Conservation (phyloP, 2,329 filamentous ascomycete genomes). For the Thermothelomyces thermophilus region DNA sequence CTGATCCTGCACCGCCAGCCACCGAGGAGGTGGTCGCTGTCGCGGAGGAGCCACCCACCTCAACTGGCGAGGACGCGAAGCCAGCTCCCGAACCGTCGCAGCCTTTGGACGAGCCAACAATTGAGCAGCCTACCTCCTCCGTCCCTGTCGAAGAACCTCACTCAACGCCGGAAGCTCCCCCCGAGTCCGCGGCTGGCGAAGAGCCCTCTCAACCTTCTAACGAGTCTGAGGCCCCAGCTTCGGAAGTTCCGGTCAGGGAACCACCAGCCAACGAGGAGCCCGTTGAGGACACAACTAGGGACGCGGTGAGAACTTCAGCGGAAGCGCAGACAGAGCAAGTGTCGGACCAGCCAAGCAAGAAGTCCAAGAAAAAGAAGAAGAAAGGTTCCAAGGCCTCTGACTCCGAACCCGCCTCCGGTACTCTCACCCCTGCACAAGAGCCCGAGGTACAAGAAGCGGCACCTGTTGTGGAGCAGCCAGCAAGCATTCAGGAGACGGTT, state of each 20-base stretch:
- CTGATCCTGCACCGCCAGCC: background rate
- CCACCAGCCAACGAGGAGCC: background rate
- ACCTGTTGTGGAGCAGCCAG: background rate
- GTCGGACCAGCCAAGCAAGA: constrained; percentile 18
- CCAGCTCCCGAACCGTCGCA: background rate
- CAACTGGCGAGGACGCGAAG: background rate
- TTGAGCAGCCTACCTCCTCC: background rate
- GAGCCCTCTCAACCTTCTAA: background rate
- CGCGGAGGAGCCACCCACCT: constrained; percentile 3
- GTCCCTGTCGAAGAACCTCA: background rate
- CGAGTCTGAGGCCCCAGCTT: background rate
- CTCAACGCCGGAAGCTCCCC: background rate
- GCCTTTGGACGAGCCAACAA: background rate
- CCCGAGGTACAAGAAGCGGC: background rate
- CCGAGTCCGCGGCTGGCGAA: constrained; percentile 1
- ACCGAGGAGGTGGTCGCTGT: background rate
- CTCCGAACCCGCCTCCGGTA: constrained; percentile 15
- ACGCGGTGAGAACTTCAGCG: no score
- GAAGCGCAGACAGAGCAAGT: no score
- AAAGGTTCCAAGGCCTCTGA: constrained; percentile 17
- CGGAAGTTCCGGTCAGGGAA: background rate
- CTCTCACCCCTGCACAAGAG: constrained; percentile 8
- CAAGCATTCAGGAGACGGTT: background rate
- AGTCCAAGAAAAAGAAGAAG: constrained; percentile 30
- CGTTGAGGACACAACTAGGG: no score